Evolutionary conservation across 2,329 filamentous ascomycete genomes (phyloP).

Genomic region (Ophiostoma novo-ulmi): DNA sequence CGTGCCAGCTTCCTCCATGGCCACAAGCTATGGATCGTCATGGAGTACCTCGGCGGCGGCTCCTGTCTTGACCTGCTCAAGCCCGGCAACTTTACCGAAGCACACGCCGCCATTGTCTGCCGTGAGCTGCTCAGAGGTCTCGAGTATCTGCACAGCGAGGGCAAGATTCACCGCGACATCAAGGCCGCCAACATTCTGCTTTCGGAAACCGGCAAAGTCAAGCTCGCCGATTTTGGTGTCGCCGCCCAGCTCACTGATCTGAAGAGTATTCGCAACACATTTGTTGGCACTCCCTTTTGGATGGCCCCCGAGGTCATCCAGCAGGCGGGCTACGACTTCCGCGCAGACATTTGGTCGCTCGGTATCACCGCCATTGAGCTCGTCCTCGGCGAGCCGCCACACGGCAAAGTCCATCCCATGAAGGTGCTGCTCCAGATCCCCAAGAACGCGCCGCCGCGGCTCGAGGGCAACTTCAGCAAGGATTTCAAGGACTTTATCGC

Average conservation of each 20-base stretch:
- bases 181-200: conserved; percentile 95
- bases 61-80: conserved; percentile 92
- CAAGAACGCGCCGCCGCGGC: conserved; percentile 74
- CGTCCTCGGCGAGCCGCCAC: conserved; percentile 80
- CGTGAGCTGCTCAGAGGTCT: conserved; percentile 84
- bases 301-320: conserved; percentile 95
- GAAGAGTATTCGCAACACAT: conserved; percentile 94
- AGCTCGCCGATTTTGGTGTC: conserved; percentile 94
- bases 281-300: conserved; percentile 96
- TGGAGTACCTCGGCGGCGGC: conserved; percentile 94
- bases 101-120: conserved; percentile 89
- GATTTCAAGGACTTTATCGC: conserved; percentile 94
- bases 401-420: conserved; percentile 84
- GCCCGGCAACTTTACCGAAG: conserved; percentile 81
- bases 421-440: conserved; percentile 89
- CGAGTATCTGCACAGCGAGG: conserved; percentile 87
- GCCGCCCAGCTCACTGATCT: conserved; percentile 95
- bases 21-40: conserved; percentile 97
- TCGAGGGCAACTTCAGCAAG: conserved; percentile 80
- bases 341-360: conserved; percentile 89
- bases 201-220: conserved; percentile 85
- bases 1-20: conserved; percentile 94
- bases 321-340: conserved; percentile 76
- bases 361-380: conserved; percentile 90
- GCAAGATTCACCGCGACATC: conserved; percentile 95